phyloP scores from a whole-genome alignment of 176 grass and related monocot genomes.

The Melocanna baccifera region DNA sequence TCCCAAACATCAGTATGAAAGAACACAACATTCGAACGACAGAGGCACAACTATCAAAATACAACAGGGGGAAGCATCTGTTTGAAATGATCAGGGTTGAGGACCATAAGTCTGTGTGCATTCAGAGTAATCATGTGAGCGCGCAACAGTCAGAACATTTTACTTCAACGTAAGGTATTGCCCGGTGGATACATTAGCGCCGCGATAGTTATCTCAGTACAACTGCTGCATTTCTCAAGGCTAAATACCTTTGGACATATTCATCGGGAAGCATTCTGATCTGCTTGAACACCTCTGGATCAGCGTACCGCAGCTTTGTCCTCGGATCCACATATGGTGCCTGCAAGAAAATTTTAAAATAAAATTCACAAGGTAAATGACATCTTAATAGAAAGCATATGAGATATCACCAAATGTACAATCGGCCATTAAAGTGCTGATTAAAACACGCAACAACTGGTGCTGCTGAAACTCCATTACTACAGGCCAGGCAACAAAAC shows the following conservation, averaged over 20 bases:
- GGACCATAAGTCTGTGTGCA: too few species aligned
- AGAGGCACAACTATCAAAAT: too few species aligned
- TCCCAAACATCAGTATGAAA: too few species aligned
- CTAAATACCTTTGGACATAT: slow-evolving; percentile 73
- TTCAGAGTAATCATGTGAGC: too few species aligned
- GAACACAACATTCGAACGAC: too few species aligned
- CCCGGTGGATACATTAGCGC: background rate
- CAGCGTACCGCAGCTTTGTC: slow-evolving; percentile 70
- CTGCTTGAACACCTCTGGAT: slow-evolving; percentile 83
- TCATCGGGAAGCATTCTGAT: slow-evolving; percentile 77
- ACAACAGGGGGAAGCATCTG: too few species aligned
- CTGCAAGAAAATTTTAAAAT: slow-evolving; percentile 32
- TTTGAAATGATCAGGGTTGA: too few species aligned
- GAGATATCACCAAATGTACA: background rate
- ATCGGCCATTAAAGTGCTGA: background rate
- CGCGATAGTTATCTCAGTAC: slow-evolving; percentile 43
- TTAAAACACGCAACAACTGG: background rate
- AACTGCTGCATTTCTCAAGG: slow-evolving; percentile 73
- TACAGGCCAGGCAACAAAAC: background rate
- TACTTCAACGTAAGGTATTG: background rate
- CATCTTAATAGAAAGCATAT: background rate
- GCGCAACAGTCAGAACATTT: background rate
- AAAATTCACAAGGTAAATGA: background rate
- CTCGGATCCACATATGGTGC: slow-evolving; percentile 86
- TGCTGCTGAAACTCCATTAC: background rate